Percentiles rank a stretch among this genome's conserved stretches.
phyloP scores from a whole-genome alignment of 2,329 filamentous ascomycete genomes.

The Hyphodiscus sp. region DNA sequence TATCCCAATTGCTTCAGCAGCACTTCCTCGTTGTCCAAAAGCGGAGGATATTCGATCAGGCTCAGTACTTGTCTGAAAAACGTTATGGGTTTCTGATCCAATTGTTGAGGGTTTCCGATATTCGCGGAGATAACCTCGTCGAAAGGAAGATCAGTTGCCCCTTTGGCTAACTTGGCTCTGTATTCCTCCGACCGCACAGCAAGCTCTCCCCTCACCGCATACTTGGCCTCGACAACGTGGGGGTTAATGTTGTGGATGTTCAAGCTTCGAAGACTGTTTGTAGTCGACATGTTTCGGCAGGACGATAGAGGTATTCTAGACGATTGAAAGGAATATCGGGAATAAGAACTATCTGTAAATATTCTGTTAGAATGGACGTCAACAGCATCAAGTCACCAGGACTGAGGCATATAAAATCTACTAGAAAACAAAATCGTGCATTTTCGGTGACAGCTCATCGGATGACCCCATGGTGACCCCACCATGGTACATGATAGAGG shows the following conservation, averaged over 20 bases:
- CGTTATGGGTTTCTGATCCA: constrained; percentile 98
- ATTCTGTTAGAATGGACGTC: constrained; percentile 5
- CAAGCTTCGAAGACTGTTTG: constrained; percentile 45
- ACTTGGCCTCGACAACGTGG: constrained; percentile 79
- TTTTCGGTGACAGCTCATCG: constrained; percentile 6
- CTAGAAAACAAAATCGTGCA: not conserved
- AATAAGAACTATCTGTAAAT: constrained; percentile 8
- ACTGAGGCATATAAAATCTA: constrained; percentile 14
- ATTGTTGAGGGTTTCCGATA: constrained; percentile 97
- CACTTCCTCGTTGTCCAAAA: constrained; percentile 79
- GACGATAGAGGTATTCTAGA: not conserved
- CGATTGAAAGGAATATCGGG: constrained; percentile 1
- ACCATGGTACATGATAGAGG: constrained; percentile 11
- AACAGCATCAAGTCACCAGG: constrained; percentile 1
- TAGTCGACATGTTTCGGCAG: constrained; percentile 29
- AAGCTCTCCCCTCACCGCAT: constrained; percentile 93
- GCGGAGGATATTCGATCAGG: constrained; percentile 79
- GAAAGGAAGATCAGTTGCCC: constrained; percentile 62
- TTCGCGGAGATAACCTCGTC: constrained; percentile 91
- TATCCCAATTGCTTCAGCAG: constrained; percentile 73
- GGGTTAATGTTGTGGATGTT: constrained; percentile 88
- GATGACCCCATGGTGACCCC: constrained; percentile 18
- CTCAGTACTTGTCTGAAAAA: constrained; percentile 98
- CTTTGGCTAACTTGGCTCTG: constrained; percentile 63
- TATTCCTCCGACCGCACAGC: constrained; percentile 91